phyloP scores from a whole-genome alignment of 2,329 filamentous ascomycete species.

The Diaporthe humulicola region DNA sequence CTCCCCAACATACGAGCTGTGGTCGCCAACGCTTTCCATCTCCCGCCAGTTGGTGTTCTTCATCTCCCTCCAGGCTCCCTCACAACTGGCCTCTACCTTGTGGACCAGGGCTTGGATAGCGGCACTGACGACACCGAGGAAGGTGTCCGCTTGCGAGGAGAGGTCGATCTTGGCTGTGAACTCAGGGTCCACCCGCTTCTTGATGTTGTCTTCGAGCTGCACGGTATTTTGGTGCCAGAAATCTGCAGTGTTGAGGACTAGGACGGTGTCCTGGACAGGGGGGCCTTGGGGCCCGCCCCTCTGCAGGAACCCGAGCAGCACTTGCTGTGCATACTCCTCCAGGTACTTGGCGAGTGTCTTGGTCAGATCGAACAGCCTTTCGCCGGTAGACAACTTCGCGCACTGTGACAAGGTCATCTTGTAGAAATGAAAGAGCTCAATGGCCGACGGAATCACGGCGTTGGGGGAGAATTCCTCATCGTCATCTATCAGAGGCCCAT shows the following conservation, averaged over 20 bases:
- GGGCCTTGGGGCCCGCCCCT: slow-evolving; percentile 66
- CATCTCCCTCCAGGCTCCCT: slow-evolving; percentile 96
- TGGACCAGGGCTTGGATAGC: slow-evolving; percentile 87
- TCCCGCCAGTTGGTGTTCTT: slow-evolving; percentile 94
- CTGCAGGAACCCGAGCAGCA: slow-evolving; percentile 80
- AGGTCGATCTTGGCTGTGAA: slow-evolving; percentile 84
- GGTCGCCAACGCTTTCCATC: slow-evolving; percentile 92
- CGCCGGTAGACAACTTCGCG: slow-evolving; percentile 94
- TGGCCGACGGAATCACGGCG: slow-evolving; percentile 91
- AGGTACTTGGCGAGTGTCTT: slow-evolving; percentile 91
- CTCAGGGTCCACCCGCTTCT: slow-evolving; percentile 86
- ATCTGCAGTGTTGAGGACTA: slow-evolving; percentile 95
- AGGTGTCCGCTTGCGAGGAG: slow-evolving; percentile 93
- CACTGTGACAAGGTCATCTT: slow-evolving; percentile 93
- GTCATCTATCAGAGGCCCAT: slow-evolving; percentile 80
- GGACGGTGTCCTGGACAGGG: slow-evolving; percentile 79
- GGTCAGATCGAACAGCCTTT: slow-evolving; percentile 85
- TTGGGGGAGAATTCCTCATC: slow-evolving; percentile 95
- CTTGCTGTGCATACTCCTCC: slow-evolving; percentile 94
- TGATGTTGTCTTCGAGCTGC: slow-evolving; percentile 95
- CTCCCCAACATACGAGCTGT: slow-evolving; percentile 91
- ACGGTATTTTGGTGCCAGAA: slow-evolving; percentile 96
- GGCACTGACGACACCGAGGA: slow-evolving; percentile 93
- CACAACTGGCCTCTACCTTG: slow-evolving; percentile 84
- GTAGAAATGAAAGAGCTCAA: slow-evolving; percentile 98